Evolutionary conservation across 768 basidiomycete genomes (phyloP).

Genomic region (Suillus sp.): DNA sequence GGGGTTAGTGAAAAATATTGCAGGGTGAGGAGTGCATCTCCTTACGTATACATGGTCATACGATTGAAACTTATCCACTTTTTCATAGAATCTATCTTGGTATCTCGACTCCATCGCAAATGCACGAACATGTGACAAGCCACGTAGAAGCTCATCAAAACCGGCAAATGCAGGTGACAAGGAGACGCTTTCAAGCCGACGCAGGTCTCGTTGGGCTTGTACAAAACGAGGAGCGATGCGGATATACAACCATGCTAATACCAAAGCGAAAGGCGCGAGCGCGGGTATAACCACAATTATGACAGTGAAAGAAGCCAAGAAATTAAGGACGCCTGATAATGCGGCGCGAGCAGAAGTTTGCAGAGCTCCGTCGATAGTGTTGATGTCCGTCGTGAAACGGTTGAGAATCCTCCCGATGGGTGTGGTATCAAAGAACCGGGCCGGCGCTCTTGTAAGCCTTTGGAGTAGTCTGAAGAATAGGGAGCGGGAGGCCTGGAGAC

Average conservation of each 20-base stretch:
- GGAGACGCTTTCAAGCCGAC: slow-evolving; percentile 65
- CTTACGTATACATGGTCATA: slow-evolving; percentile 73
- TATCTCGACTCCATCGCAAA: slow-evolving; percentile 73
- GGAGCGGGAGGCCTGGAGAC: slow-evolving; percentile 63
- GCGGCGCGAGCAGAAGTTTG: slow-evolving; percentile 57
- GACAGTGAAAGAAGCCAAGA: slow-evolving; percentile 62
- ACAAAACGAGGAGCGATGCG: slow-evolving; percentile 64
- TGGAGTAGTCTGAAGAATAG: slow-evolving; percentile 58
- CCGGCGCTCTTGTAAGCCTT: slow-evolving; percentile 61
- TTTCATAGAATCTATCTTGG: slow-evolving; percentile 61
- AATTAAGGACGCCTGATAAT: slow-evolving; percentile 59
- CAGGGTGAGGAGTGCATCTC: slow-evolving; percentile 25
- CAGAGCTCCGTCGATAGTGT: slow-evolving; percentile 67
- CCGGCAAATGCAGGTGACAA: slow-evolving; percentile 74
- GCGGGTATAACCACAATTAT: slow-evolving; percentile 63
- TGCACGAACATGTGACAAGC: slow-evolving; percentile 67
- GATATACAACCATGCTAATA: slow-evolving; percentile 71
- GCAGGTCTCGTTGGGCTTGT: slow-evolving; percentile 63
- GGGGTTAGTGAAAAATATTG: not conserved
- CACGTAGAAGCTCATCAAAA: slow-evolving; percentile 69
- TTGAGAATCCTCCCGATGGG: slow-evolving; percentile 80
- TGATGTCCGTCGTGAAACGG: slow-evolving; percentile 77
- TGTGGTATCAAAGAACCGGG: slow-evolving; percentile 72
- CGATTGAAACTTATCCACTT: slow-evolving; percentile 67
- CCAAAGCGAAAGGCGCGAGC: slow-evolving; percentile 65